Evolutionary conservation across 495 filamentous ascomycete species (phyloP).

Genomic region (Penicillium bovifimosum): DNA sequence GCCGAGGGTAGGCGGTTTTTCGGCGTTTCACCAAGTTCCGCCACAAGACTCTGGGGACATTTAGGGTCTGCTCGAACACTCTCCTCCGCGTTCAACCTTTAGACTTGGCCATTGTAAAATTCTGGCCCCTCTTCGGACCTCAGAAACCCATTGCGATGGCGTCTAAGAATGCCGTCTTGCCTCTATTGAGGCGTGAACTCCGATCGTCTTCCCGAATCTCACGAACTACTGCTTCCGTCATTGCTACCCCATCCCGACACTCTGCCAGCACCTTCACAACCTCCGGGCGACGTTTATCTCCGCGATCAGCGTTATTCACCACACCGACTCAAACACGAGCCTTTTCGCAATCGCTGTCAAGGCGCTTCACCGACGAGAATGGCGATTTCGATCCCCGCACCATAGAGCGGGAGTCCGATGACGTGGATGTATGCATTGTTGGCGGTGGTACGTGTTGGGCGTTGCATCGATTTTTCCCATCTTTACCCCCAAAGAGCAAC

Average conservation of each 20-base stretch:
- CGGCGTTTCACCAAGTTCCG: constrained; percentile 18
- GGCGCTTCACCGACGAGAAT: constrained; percentile 49
- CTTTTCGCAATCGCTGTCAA: constrained; percentile 46
- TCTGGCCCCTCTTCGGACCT: neutral
- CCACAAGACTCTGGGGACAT: constrained; percentile 11
- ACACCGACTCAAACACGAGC: constrained; percentile 29
- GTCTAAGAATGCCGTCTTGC: constrained; percentile 37
- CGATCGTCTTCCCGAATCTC: constrained; percentile 28
- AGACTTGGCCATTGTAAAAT: constrained; percentile 1
- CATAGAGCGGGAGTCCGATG: constrained; percentile 79
- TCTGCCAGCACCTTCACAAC: constrained; percentile 20
- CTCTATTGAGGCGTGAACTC: constrained; percentile 42
- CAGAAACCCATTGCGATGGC: constrained; percentile 28
- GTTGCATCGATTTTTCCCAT: constrained; percentile 1
- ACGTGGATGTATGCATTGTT: constrained; percentile 95
- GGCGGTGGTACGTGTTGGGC: constrained; percentile 63
- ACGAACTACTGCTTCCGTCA: constrained; percentile 23
- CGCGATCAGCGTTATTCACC: constrained; percentile 21
- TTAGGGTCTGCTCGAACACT: constrained; percentile 1
- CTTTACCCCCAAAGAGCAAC: constrained; percentile 16
- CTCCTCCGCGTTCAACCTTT: constrained; percentile 1
- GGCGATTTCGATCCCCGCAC: constrained; percentile 66
- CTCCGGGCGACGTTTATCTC: constrained; percentile 17
- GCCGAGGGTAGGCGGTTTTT: constrained; percentile 31
- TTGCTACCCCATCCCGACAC: constrained; percentile 18